Base-by-base conservation (phyloP, 1,284 basidiomycete genomes). In the Leccinum fuscescens region DNA sequence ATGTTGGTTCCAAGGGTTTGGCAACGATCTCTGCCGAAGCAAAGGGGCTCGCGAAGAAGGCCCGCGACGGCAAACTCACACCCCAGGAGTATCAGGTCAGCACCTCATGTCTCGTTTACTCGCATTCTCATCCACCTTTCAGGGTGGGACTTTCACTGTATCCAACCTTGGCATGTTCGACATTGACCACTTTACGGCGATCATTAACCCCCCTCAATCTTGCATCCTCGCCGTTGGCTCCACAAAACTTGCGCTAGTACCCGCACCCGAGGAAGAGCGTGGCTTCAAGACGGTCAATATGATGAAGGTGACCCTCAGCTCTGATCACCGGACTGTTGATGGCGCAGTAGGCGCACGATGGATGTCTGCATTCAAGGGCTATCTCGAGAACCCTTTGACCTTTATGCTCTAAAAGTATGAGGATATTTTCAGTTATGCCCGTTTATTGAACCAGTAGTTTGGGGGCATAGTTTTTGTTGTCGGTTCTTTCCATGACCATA, bases 101-200 rank as follows among this genome's bases (percentile, higher is more conserved):
- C 44, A 12, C 37, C 11, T 1, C 33, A 46, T 31, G 12, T 46
- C 33, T 62, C 44, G 12, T 57, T 27, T 56, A 52, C 42, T 48
- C 37, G 22, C 33, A 51, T 56, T 37, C 50, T 66, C 9, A 63
- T 57, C 15, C 39, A 33, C 12, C 33, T 35, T 44, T 42, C 52
- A 94, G 90, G 97, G 97, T 65, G 97, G 97, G 59, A 92, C 94
- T 11, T 99, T 99, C 82, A 99, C 97, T 58, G 94, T 99, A 75
- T 99, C 97, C 67, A 99, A 99, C 81, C 85, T 99, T 67, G 97
- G 97, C 79, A 99, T 99, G 97, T 97, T 86, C 73, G 96, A 94
- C 68, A 86, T 96, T 70, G 86, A 88, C 60, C 89, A 97, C 79
- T 99, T 99, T 78, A 98, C 96, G 20, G 97, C 97, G 55, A 99